Base-by-base conservation (phyloP, 1,284 basidiomycete species). In the Moesziomyces sp. region DNA sequence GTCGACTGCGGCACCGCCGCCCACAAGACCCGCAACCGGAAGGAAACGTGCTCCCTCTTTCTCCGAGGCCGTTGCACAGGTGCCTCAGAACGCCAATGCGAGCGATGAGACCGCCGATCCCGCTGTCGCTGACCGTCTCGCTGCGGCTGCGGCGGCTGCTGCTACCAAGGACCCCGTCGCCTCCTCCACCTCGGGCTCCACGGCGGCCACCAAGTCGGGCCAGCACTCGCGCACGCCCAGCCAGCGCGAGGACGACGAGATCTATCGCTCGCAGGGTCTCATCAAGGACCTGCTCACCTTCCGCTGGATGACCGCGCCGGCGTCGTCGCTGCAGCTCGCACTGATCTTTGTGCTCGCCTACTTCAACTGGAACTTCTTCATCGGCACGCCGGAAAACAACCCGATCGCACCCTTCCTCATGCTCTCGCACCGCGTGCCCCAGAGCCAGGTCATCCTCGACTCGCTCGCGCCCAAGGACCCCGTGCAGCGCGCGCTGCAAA, bases 401-500 rank as follows among this genome's bases (percentile, higher is more conserved):
- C 93, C 93, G 0, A 92, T 97, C 79, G 85, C 86, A 0, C 87
- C 89, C 4, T 83, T 96, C 46, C 87, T 98, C 68, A 90, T 93
- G 80, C 88, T 95, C 57, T 92, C 92, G 8, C 87, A 94, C 78
- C 88, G 84, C 16, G 71, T 86, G 16, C 74, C 81, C 3, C 65
- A 74, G 19, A 76, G 91, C 30, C 86, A 89, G 8, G 86, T 87
- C 7, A 55, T 80, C 16, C 91, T 89, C 77, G 77, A 78, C 51
- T 48, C 52, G n/a, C 43, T 76, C 1, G 49, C 61, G 13, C 58
- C 72, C 33, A 57, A 46, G 43, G 51, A 69, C 33, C 52, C 51
- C 35, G 43, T 52, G 10, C 71, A 64, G 49, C 51, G 45, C 10
- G 54, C 62, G 19, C 50, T 54, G 21, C 58, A 66, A 47, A 58